Conservation (phyloP, 2,329 filamentous ascomycete genomes). For the Orbilia blumenaviensis region DNA sequence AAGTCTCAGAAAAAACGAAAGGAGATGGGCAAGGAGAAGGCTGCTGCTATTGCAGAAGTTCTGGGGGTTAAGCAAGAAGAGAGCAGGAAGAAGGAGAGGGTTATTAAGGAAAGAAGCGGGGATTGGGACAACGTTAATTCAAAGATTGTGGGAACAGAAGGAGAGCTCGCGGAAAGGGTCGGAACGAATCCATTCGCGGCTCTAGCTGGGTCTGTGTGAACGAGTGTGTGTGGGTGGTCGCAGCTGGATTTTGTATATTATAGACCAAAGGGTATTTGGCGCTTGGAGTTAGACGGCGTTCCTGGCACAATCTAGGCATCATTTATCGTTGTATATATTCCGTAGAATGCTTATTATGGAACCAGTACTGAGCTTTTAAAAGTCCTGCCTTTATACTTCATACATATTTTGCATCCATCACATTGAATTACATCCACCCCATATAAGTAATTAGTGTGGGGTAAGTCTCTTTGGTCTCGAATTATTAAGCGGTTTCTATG, state of each 20-base stretch:
- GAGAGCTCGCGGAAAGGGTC: conserved; percentile 24
- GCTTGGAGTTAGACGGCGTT: conserved; percentile 1
- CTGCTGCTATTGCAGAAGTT: conserved; percentile 36
- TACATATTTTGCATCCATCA: too few species aligned
- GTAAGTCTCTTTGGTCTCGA: too few species aligned
- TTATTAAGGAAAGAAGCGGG: conserved; percentile 44
- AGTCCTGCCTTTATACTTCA: too few species aligned
- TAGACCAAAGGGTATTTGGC: background rate
- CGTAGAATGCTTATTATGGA: background rate
- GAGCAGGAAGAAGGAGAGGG: conserved; percentile 26
- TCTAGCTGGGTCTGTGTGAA: conserved; percentile 25
- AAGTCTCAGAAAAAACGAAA: conserved; percentile 45
- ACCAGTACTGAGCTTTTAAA: background rate
- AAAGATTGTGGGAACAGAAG: conserved; percentile 21
- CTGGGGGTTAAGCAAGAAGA: conserved; percentile 43
- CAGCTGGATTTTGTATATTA: background rate
- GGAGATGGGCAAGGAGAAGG: conserved; percentile 48
- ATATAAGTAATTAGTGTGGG: too few species aligned
- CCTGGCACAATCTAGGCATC: background rate
- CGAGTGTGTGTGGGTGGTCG: background rate
- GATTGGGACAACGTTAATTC: conserved; percentile 46
- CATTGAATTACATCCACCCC: too few species aligned
- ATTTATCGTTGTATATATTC: background rate
- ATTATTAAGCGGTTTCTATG: too few species aligned
- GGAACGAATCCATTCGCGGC: conserved; percentile 38